Percentiles rank a stretch among this genome's conserved stretches.
Evolutionary conservation across 805 yeast species (phyloP).

Genomic region (Wickerhamiella kazuoi): DNA sequence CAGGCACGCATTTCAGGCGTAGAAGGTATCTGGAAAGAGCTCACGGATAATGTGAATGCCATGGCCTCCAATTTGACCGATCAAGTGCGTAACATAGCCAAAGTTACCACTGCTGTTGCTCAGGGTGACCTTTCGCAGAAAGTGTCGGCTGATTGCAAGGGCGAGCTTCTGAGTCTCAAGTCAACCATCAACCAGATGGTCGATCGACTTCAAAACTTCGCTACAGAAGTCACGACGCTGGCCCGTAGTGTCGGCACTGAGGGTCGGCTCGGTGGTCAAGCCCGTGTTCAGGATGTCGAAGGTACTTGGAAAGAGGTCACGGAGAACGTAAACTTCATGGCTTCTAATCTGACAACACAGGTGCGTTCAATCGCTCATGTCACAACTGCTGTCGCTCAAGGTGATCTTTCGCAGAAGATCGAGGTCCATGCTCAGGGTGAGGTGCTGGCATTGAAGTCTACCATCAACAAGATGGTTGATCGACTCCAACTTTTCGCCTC

Average conservation of each 20-base stretch:
- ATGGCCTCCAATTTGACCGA: conserved; percentile 80
- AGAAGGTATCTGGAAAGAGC: conserved; percentile 75
- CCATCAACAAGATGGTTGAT: conserved; percentile 88
- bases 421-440: conserved; percentile 86
- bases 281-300: conserved; percentile 58
- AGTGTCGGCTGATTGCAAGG: conserved; percentile 74
- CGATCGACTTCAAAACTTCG: conserved; percentile 63
- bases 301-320: conserved; percentile 79
- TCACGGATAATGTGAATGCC: conserved; percentile 75
- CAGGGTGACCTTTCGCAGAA: conserved; percentile 66
- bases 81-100: conserved; percentile 75
- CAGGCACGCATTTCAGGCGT: conserved; percentile 67
- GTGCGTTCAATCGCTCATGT: conserved; percentile 81
- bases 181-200: conserved; percentile 80
- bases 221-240: conserved; percentile 69
- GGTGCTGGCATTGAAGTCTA: conserved; percentile 64
- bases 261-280: conserved; percentile 80
- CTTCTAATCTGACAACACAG: conserved; percentile 68
- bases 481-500: conserved; percentile 72
- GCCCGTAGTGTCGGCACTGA: conserved; percentile 82
- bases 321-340: conserved; percentile 78
- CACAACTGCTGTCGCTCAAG: conserved; percentile 82
- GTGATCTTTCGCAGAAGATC: conserved; percentile 70
- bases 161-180: conserved; percentile 62
- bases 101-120: conserved; percentile 77